Base-by-base conservation (phyloP, 2,329 filamentous ascomycete genomes). In the Colletotrichum sp. region DNA sequence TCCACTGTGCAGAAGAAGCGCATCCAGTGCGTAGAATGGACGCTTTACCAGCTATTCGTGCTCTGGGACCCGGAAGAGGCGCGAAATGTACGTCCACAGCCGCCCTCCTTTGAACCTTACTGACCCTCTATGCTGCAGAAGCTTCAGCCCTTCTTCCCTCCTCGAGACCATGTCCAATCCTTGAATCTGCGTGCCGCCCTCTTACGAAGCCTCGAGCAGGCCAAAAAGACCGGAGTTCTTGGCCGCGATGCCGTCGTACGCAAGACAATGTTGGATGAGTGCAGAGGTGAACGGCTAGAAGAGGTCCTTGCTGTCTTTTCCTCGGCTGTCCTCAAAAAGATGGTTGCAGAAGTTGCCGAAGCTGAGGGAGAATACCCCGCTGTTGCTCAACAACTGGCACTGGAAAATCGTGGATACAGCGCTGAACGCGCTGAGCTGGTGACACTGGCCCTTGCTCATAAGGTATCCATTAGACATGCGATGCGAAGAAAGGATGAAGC, bases 251-350 rank as follows among this genome's bases (percentile, higher is more conserved):
- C 91, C 0, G 91, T 98, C 1, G 86, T 98, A 36, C 92, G 97
- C 68, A 98, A 98, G 87, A 98, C 95, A 0, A 98, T 98, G 95
- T 88, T 99, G 68, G 97, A 99, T 82, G 96, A 99, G 80, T 99
- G 97, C 86, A 96, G 94, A 79, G 96, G 96, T 8, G 96, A 98
- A 71, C 93, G 95, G 78, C 91, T 98, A 71, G 96, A 96, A 82
- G 97, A 99, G 82, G 87, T 98, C 2, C 88, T 98, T 32, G 92
- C 95, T 5, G 89, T 92, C 1, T 98, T 99, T 80, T 98, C 96
- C 2, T 94, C 94, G 16, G 91, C 92, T 0, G 96, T 98, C 1
- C 84, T 98, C 77, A 94, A 94, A 81, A 95, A 93, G 81, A 84
- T 91, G 1, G 85, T 94, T 2, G 86, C 88, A 0, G 85, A 86